Conservation (phyloP, 2,329 filamentous ascomycete species). For the Penicillium sp. region DNA sequence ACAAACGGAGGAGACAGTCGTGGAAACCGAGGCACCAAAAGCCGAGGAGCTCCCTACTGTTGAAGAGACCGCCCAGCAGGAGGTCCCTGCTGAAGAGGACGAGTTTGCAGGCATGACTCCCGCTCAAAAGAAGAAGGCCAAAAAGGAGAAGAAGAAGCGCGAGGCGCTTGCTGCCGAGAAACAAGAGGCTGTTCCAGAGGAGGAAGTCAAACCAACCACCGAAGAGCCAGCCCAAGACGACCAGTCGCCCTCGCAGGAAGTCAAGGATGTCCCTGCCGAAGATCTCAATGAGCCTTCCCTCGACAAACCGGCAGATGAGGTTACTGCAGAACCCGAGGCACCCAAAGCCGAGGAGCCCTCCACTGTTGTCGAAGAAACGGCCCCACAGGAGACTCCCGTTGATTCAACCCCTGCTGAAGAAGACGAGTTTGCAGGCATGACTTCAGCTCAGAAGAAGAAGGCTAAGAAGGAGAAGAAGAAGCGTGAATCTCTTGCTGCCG, state of each 20-base stretch:
- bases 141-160: constrained; percentile 32
- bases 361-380: not conserved
- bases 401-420: constrained; percentile 4
- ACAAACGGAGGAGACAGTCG: constrained; percentile 12
- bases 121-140: constrained; percentile 21
- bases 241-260: not conserved
- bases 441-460: constrained; percentile 41
- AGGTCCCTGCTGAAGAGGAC: constrained; percentile 5
- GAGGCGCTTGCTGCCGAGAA: constrained; percentile 17
- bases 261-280: not conserved
- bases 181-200: not conserved
- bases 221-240: not conserved
- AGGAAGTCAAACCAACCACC: constrained; percentile 8
- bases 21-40: too few species aligned
- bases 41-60: not conserved
- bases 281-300: constrained; percentile 8
- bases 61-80: constrained; percentile 5
- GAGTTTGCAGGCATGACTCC: constrained; percentile 31
- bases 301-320: constrained; percentile 13
- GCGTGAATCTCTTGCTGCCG: constrained; percentile 25
- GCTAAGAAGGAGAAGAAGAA: constrained; percentile 51
- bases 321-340: too few species aligned
- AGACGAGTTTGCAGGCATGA: constrained; percentile 28
- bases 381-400: constrained; percentile 1
- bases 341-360: not conserved